Evolutionary conservation across 306 rosid genomes (phyloP).

Genomic region (Hippophae gyantsensis): DNA sequence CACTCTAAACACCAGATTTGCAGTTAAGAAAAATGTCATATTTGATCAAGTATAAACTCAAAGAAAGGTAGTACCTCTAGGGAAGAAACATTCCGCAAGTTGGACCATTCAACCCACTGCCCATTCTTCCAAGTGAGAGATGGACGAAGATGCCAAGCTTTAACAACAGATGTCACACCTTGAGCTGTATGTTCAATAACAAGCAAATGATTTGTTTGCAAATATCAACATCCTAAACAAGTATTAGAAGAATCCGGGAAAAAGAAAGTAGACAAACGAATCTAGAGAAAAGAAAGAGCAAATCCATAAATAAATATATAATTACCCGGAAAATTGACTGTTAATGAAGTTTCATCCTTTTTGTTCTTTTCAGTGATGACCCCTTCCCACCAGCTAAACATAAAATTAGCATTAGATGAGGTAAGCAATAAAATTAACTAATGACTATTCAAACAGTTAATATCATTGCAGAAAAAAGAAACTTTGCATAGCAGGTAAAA

Average conservation of each 20-base stretch:
- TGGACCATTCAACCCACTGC: slow-evolving; percentile 62
- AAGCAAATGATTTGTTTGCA: slow-evolving; percentile 8
- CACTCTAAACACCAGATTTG: slow-evolving; percentile 44
- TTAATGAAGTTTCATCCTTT: slow-evolving; percentile 63
- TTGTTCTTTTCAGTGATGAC: slow-evolving; percentile 59
- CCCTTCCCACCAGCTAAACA: slow-evolving; percentile 87
- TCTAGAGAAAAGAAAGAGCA: background rate
- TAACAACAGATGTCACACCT: slow-evolving; percentile 56
- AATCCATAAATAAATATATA: background rate
- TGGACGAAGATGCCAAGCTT: slow-evolving; percentile 85
- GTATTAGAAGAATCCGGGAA: too few species aligned
- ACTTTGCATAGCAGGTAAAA: too few species aligned
- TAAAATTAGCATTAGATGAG: slow-evolving; percentile 20
- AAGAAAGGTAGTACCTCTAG: slow-evolving; percentile 44
- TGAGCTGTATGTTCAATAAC: slow-evolving; percentile 40
- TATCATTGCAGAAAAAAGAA: too few species aligned
- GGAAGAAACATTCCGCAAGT: slow-evolving; percentile 27
- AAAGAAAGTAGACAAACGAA: background rate
- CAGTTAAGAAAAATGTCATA: slow-evolving; percentile 13
- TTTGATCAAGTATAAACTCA: background rate
- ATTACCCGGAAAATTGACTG: slow-evolving; percentile 72
- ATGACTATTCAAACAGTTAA: background rate
- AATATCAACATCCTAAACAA: slow-evolving; percentile 6
- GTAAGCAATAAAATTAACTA: background rate
- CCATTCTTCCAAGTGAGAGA: slow-evolving; percentile 89